Percentiles rank a stretch among this genome's conserved stretches.
Conservation (phyloP, 2,329 filamentous ascomycete species). For the Fusarium ramigenum region DNA sequence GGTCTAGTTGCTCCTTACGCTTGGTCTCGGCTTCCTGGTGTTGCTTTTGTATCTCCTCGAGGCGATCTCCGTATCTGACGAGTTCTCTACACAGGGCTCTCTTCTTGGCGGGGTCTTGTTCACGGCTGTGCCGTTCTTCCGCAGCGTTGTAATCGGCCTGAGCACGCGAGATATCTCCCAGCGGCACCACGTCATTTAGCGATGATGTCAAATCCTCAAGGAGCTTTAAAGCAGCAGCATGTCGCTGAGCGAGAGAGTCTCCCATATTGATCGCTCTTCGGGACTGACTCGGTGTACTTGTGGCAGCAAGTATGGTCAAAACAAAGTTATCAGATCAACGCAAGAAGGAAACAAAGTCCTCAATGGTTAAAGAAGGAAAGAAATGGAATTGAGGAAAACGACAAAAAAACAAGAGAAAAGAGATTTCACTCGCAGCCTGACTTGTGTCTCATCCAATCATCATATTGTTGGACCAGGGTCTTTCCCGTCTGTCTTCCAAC, state of each 20-base stretch:
- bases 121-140: background rate
- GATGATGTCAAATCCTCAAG: background rate
- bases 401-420: background rate
- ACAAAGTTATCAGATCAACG: too few species aligned
- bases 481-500: rapidly evolving
- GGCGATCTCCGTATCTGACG: rapidly evolving
- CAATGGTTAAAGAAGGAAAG: too few species aligned
- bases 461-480: background rate
- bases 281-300: background rate
- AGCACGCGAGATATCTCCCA: background rate
- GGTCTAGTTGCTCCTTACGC: rapidly evolving
- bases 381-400: background rate
- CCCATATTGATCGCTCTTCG: background rate
- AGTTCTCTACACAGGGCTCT: background rate
- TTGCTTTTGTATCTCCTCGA: rapidly evolving
- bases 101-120: rapidly evolving
- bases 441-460: background rate
- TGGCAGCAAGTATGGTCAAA: background rate
- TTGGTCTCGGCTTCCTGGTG: rapidly evolving
- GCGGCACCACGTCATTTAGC: background rate
- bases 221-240: rapidly evolving
- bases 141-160: background rate
- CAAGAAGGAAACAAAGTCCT: too few species aligned
- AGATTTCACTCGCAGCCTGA: background rate
- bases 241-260: rapidly evolving